Evolutionary conservation across 2,329 filamentous ascomycete genomes (phyloP), one percentile per base, ranked within the genome.

Genomic region (Aureobasidium sp.): DNA sequence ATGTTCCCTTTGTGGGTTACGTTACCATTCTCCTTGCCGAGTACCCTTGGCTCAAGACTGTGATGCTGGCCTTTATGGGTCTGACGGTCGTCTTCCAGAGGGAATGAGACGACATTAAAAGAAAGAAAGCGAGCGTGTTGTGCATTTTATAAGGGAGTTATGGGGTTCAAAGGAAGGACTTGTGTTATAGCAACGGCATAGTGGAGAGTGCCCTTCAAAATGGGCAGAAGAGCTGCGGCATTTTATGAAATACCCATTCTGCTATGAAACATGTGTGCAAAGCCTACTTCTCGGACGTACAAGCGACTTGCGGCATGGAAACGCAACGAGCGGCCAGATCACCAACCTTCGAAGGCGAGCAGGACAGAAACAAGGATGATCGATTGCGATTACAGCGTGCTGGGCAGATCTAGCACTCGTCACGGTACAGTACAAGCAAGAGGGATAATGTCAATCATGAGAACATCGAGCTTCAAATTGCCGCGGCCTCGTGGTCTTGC

Each of bases 21-120:
- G 92, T 97, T 49, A 99, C 94, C 1, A 99, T 99, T 69, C 80
- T 97, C 75, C 80, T 99, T 65, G 94, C 90, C 65, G 94, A 99
- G 75, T 87, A 99, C 73, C 94, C 94, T 6, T 97, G 93, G 93
- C 75, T 97, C 69, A 99, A 99, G 84, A 95, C 90, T 14, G 93
- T 87, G 29, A 90, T 97, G 87, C 76, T 99, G 70, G 93, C 90
- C 1, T 83, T 97, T 56, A 99, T 99, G 94, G 94, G 93, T 1
- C 74, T 97, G 69, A 86, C 96, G 78, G 94, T 97, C 29, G 87
- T 99, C 52, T 74, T 99, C 69, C 94, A 99, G 75, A 80, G 92
- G 71, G 94, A 99, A 79, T 97, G 60, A 27, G 6, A 27, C 5
- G 48, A 17, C 15, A 15, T 4, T 8, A 22, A 29, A 20, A 39